Percentiles rank a stretch among this genome's conserved stretches.
Conservation (phyloP, 192 early-diverging fungal genomes). For the Coemansia sp. region DNA sequence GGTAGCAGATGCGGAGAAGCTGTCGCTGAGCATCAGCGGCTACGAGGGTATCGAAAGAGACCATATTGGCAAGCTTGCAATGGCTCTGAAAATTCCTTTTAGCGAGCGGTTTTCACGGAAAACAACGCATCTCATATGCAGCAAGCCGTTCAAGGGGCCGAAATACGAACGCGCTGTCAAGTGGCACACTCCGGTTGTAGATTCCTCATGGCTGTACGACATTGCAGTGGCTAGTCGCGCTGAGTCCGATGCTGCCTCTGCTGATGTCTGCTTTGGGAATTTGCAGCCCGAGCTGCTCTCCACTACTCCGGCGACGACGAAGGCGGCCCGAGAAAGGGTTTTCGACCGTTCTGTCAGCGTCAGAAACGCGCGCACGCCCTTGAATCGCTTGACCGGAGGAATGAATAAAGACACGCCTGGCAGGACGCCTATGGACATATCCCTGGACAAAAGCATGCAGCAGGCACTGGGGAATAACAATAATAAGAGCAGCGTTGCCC, state of each 20-base stretch:
- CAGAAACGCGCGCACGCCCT: not conserved
- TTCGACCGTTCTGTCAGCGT: too few relatives aligned
- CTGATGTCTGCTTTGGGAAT: not conserved
- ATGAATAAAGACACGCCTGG: conserved; percentile 24
- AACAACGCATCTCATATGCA: conserved; percentile 71
- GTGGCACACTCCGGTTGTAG: conserved; percentile 66
- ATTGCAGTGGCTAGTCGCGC: conserved; percentile 8
- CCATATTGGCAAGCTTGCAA: conserved; percentile 53
- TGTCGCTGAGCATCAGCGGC: conserved; percentile 56
- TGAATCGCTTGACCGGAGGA: not conserved
- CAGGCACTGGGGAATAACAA: conserved; percentile 41
- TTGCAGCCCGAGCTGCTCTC: not conserved
- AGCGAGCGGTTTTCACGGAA: conserved; percentile 57
- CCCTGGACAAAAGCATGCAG: conserved; percentile 38
- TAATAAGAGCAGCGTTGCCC: not conserved
- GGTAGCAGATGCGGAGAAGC: not conserved
- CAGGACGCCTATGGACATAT: conserved; percentile 38
- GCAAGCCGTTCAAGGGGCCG: conserved; percentile 57
- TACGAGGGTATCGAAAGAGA: conserved; percentile 58
- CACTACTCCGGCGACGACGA: conserved; percentile 12
- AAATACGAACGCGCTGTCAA: conserved; percentile 74
- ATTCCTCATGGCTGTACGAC: conserved; percentile 55
- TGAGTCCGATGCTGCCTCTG: not conserved
- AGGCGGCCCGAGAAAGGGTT: not conserved
- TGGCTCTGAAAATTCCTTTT: conserved; percentile 46